Conservation (phyloP, 2,329 filamentous ascomycete genomes). For the Dactylellina drechsleri region DNA sequence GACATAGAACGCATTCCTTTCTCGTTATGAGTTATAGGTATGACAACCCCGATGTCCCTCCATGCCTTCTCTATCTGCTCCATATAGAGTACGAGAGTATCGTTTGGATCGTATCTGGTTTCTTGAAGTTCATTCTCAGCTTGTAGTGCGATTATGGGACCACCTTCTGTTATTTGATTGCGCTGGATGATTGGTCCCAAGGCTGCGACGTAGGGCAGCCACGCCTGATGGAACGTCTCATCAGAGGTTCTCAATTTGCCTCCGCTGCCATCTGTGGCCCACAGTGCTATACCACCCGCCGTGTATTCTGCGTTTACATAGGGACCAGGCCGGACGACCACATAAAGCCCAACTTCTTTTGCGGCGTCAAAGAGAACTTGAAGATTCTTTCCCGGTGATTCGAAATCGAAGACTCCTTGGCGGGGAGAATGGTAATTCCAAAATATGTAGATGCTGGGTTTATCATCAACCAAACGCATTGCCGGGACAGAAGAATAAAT, state of each 20-base stretch:
- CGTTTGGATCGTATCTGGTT: constrained; percentile 62
- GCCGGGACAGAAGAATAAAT: not conserved
- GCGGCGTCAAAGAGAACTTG: constrained; percentile 67
- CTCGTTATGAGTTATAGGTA: constrained; percentile 66
- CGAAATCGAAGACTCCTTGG: constrained; percentile 65
- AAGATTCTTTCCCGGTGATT: constrained; percentile 66
- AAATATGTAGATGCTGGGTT: constrained; percentile 64
- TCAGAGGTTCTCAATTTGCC: constrained; percentile 64
- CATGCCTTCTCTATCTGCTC: constrained; percentile 66
- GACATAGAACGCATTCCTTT: constrained; percentile 65
- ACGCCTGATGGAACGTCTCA: constrained; percentile 63
- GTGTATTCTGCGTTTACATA: constrained; percentile 67
- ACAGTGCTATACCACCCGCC: constrained; percentile 64
- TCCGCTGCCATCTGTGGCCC: constrained; percentile 65
- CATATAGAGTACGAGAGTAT: constrained; percentile 67
- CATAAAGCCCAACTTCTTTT: constrained; percentile 67
- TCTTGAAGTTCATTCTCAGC: constrained; percentile 68
- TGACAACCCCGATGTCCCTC: constrained; percentile 64
- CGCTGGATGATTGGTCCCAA: constrained; percentile 65
- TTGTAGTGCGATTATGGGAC: constrained; percentile 59
- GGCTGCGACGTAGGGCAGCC: constrained; percentile 64
- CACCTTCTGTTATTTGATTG: constrained; percentile 66
- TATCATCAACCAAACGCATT: constrained; percentile 20
- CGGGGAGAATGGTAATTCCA: constrained; percentile 66
- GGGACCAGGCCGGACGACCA: constrained; percentile 66